Percentiles rank a stretch among this genome's conserved stretches.
phyloP scores from a whole-genome alignment of 2,329 filamentous ascomycete species.

The Scedosporium apiospermum region DNA sequence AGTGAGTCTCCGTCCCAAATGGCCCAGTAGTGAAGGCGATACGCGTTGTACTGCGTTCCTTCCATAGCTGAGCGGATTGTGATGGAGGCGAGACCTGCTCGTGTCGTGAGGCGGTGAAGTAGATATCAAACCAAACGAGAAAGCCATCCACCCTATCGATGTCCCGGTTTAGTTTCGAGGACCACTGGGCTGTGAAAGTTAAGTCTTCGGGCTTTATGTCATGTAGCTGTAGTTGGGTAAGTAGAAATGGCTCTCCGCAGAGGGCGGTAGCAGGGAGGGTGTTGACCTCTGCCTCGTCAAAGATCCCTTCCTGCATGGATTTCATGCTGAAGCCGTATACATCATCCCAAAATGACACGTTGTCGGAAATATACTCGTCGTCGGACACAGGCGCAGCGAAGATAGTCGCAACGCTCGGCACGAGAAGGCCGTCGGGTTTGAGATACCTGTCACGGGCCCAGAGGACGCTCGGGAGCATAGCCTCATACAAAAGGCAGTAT shows the following conservation, averaged over 20 bases:
- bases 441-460: conserved; percentile 84
- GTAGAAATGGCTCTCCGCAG: conserved; percentile 51
- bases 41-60: conserved; percentile 44
- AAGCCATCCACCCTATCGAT: conserved; percentile 73
- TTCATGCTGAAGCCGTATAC: conserved; percentile 95
- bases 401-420: conserved; percentile 76
- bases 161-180: conserved; percentile 49
- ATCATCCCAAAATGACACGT: conserved; percentile 78
- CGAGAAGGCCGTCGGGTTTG: conserved; percentile 68
- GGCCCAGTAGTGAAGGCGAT: conserved; percentile 88
- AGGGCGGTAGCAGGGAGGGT: conserved; percentile 54
- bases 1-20: conserved; percentile 68
- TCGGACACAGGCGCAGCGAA: conserved; percentile 75
- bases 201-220: conserved; percentile 62
- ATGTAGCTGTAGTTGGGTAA: conserved; percentile 70
- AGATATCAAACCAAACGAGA: conserved; percentile 88
- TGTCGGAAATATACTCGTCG: conserved; percentile 65
- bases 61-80: conserved; percentile 54
- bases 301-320: conserved; percentile 75
- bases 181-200: conserved; percentile 62
- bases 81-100: conserved; percentile 38
- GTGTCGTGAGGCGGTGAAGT: conserved; percentile 61
- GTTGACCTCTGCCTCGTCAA: conserved; percentile 73
- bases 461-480: conserved; percentile 89
- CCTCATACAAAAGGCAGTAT: conserved; percentile 86